Evolutionary conservation across 352 stramenopile species (phyloP).

Genomic region (Vaucheria bursata): DNA sequence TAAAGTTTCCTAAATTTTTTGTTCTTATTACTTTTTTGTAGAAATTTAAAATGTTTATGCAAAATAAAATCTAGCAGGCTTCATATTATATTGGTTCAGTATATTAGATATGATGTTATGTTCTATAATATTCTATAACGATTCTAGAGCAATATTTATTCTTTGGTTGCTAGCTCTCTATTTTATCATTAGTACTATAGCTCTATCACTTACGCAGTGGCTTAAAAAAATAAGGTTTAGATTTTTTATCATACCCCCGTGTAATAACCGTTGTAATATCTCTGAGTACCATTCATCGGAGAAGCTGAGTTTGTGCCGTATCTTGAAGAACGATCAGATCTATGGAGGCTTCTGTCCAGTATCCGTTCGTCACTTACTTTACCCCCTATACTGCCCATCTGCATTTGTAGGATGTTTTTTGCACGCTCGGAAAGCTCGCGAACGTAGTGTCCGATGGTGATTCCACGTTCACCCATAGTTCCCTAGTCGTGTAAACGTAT

Average conservation of each 20-base stretch:
- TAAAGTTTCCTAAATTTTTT: no score
- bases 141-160: no score
- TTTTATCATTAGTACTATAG: no score
- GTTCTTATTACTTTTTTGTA: no score
- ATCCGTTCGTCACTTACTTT: background rate
- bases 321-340: background rate
- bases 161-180: no score
- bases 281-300: background rate
- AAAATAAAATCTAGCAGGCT: no score
- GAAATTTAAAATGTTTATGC: no score
- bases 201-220: no score
- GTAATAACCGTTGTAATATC: background rate
- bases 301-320: background rate
- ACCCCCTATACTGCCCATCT: background rate
- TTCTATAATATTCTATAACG: no score
- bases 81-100: no score
- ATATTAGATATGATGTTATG: no score
- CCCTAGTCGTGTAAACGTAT: constrained; percentile 21
- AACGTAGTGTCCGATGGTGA: constrained; percentile 43
- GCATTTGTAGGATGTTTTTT: constrained; percentile 31
- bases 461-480: constrained; percentile 15
- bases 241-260: background rate
- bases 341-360: background rate
- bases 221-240: no score
- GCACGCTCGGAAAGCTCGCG: constrained; percentile 33